Percentiles rank a stretch among this genome's conserved stretches.
These are phyloP conservation scores for Fraxinus velutina DNA, from an alignment of 305 asterid species.

Conservation along the genomic window DNA sequence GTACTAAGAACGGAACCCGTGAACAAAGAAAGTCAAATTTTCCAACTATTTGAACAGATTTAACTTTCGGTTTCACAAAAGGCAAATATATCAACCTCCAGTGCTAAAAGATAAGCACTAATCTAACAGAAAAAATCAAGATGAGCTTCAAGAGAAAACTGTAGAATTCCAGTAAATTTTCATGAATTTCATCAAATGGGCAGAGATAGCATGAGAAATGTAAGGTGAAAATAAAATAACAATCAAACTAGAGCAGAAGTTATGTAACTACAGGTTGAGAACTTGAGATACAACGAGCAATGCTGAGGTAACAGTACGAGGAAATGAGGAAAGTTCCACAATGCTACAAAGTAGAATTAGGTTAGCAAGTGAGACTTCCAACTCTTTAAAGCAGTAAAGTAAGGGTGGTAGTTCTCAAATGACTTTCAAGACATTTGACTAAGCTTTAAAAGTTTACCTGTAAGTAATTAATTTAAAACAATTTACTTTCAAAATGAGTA, in stretches of 20 bases:
- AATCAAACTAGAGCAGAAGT: slow-evolving; percentile 18
- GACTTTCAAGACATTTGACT: not conserved
- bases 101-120: slow-evolving; percentile 10
- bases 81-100: slow-evolving; percentile 20
- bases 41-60: not conserved
- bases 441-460: not conserved
- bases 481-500: not conserved
- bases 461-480: not conserved
- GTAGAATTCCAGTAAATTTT: not conserved
- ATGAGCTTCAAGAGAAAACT: slow-evolving; percentile 1
- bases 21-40: not conserved
- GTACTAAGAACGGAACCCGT: not conserved
- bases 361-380: not conserved
- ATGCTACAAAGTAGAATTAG: not conserved
- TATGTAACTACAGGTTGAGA: not conserved
- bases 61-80: not conserved
- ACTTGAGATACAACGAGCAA: not conserved
- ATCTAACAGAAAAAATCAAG: slow-evolving; percentile 14
- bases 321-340: not conserved
- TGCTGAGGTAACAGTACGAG: not conserved
- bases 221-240: not conserved
- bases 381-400: slow-evolving; percentile 7
- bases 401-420: not conserved
- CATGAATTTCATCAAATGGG: not conserved
- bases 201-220: slow-evolving; percentile 8